Evolutionary conservation across 805 yeast genomes (phyloP).

Genomic region (Wickerhamiella kurtzmanii): DNA sequence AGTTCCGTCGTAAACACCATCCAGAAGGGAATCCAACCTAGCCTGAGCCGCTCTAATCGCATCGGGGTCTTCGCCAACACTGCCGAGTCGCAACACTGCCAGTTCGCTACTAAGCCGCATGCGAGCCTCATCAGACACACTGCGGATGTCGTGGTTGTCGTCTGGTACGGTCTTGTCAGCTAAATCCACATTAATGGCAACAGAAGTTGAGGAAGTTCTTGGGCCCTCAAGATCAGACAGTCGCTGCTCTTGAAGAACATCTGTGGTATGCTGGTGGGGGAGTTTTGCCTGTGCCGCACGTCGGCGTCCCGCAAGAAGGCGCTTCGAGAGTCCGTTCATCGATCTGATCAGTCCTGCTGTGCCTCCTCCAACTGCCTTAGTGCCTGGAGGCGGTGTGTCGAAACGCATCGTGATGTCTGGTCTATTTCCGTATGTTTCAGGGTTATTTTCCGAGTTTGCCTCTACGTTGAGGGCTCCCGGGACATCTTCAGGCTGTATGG

Average conservation of each 20-base stretch:
- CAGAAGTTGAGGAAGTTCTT: constrained; percentile 36
- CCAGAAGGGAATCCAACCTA: constrained; percentile 4
- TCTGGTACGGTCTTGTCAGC: background rate
- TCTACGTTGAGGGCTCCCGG: constrained; percentile 50
- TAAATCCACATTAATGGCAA: constrained; percentile 46
- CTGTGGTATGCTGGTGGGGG: background rate
- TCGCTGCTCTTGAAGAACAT: background rate
- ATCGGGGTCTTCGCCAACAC: constrained; percentile 32
- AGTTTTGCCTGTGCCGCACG: background rate
- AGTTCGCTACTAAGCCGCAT: constrained; percentile 15
- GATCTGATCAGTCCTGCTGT: constrained; percentile 63
- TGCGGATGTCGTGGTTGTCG: too few relatives aligned
- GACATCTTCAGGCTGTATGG: constrained; percentile 27
- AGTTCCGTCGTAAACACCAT: background rate
- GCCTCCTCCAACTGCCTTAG: constrained; percentile 41
- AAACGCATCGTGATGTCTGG: constrained; percentile 82
- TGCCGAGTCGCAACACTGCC: constrained; percentile 52
- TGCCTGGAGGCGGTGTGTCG: constrained; percentile 23
- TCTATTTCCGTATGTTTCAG: constrained; percentile 58
- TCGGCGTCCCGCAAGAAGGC: constrained; percentile 46
- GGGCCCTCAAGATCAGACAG: constrained; percentile 1
- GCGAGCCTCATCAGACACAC: too few relatives aligned
- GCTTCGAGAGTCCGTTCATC: constrained; percentile 75
- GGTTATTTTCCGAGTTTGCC: constrained; percentile 72
- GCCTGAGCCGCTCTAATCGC: constrained; percentile 8